Conservation (phyloP, 2,329 filamentous ascomycete genomes). For the Fusarium sambucinum region DNA sequence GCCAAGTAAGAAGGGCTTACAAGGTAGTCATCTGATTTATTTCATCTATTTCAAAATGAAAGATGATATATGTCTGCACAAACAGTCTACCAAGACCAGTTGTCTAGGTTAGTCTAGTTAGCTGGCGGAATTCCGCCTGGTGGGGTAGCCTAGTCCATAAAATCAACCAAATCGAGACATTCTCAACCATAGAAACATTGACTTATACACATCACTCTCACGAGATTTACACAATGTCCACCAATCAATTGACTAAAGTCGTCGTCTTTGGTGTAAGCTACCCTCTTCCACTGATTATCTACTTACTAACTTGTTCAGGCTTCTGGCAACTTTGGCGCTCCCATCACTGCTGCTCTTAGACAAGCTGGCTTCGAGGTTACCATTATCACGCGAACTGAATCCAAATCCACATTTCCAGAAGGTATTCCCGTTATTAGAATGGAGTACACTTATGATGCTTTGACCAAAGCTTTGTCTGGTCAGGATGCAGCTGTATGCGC, state of each 20-base stretch:
- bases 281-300: fast-evolving
- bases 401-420: constrained; percentile 26
- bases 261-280: constrained; percentile 28
- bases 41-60: background rate
- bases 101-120: background rate
- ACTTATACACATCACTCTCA: constrained; percentile 14
- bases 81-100: no score
- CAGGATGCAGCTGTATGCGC: constrained; percentile 28
- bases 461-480: constrained; percentile 7
- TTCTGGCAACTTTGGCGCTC: constrained; percentile 37
- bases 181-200: background rate
- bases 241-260: constrained; percentile 11
- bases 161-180: constrained; percentile 12
- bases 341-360: constrained; percentile 32
- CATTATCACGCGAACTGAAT: constrained; percentile 33
- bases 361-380: constrained; percentile 26
- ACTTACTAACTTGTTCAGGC: constrained; percentile 21
- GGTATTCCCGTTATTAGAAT: constrained; percentile 1
- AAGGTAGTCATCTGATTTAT: fast-evolving
- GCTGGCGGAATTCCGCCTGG: constrained; percentile 32
- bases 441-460: constrained; percentile 3
- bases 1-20: fast-evolving
- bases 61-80: background rate
- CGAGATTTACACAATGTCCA: constrained; percentile 16
- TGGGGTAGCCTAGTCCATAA: constrained; percentile 15